A percentile compares a stretch with the other conserved stretches of the same genome.
These are phyloP conservation scores for Silene coronaria DNA, from an alignment of 179 eudicot species.

Conservation along the genomic window DNA sequence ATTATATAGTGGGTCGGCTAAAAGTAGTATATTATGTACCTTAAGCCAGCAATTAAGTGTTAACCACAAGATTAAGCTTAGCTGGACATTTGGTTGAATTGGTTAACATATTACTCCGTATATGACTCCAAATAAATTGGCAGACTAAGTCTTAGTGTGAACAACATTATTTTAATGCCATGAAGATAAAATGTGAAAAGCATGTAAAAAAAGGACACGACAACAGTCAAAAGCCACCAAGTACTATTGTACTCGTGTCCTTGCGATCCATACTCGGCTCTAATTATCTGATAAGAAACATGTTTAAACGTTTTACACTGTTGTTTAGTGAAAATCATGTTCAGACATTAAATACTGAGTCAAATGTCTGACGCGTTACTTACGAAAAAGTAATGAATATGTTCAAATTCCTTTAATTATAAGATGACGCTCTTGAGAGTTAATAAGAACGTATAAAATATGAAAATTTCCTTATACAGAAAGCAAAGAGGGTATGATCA, in stretches of 20 bases:
- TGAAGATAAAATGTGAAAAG: background rate
- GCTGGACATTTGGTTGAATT: background rate
- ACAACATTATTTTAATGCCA: background rate
- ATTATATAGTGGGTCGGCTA: constrained; percentile 1
- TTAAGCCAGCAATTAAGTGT: background rate
- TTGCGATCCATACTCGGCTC: background rate
- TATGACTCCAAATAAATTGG: background rate
- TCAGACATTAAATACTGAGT: background rate
- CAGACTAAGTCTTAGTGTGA: background rate
- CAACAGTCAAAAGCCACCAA: background rate
- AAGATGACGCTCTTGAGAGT: background rate
- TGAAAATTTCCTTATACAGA: background rate
- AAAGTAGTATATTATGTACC: background rate
- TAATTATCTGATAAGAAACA: background rate
- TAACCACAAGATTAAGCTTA: constrained; percentile 7
- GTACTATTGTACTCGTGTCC: background rate
- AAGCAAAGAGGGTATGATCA: background rate
- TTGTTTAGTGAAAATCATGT: background rate
- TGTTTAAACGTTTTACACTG: background rate
- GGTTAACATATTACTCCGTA: background rate
- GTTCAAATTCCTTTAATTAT: background rate
- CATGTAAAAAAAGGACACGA: background rate
- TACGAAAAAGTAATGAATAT: background rate
- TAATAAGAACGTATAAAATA: background rate
- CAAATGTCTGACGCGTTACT: background rate